These are phyloP conservation scores for Fusarium neocosmosporiellum DNA, from an alignment of 2,329 filamentous ascomycete species.

Conservation along the genomic window DNA sequence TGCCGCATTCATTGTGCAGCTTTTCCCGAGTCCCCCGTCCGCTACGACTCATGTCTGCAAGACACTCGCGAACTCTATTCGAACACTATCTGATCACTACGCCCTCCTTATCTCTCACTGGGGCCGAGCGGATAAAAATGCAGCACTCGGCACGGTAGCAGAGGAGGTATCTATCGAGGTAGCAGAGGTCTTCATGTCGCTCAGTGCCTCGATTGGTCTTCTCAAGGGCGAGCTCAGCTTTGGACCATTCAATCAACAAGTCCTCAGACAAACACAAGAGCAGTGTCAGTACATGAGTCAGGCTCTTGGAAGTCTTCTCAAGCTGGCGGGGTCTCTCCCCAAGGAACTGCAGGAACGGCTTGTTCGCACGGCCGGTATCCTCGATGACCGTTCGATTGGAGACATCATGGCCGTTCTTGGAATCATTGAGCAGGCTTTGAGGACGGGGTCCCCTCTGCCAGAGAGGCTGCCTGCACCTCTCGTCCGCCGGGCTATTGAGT, in stretches of 20 bases:
- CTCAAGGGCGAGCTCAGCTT: constrained; percentile 47
- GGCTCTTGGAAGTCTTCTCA: constrained; percentile 46
- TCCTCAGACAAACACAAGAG: constrained; percentile 45
- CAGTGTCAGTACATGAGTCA: constrained; percentile 50
- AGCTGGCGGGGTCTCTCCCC: constrained; percentile 51
- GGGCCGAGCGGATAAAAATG: constrained; percentile 46
- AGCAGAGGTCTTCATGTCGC: constrained; percentile 41
- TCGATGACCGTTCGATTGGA: constrained; percentile 57
- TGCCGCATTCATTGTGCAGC: constrained; percentile 56
- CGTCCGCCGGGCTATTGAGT: constrained; percentile 49
- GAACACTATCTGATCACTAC: constrained; percentile 60
- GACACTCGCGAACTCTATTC: constrained; percentile 56
- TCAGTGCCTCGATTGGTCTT: constrained; percentile 42
- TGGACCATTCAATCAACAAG: constrained; percentile 46
- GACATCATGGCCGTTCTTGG: constrained; percentile 63
- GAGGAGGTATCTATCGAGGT: constrained; percentile 47
- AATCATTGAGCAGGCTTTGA: constrained; percentile 59
- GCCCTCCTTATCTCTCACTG: constrained; percentile 60
- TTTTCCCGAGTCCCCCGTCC: constrained; percentile 60
- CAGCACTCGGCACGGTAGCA: constrained; percentile 46
- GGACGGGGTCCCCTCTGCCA: constrained; percentile 59
- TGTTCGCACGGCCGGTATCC: constrained; percentile 50
- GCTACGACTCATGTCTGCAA: constrained; percentile 57
- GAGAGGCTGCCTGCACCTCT: constrained; percentile 60
- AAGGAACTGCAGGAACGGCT: constrained; percentile 54